Percentiles rank a stretch among this genome's conserved stretches.
These are phyloP conservation scores for Arabidopsis hybrid DNA, from an alignment of 441 rosid genomes.

Conservation along the genomic window DNA sequence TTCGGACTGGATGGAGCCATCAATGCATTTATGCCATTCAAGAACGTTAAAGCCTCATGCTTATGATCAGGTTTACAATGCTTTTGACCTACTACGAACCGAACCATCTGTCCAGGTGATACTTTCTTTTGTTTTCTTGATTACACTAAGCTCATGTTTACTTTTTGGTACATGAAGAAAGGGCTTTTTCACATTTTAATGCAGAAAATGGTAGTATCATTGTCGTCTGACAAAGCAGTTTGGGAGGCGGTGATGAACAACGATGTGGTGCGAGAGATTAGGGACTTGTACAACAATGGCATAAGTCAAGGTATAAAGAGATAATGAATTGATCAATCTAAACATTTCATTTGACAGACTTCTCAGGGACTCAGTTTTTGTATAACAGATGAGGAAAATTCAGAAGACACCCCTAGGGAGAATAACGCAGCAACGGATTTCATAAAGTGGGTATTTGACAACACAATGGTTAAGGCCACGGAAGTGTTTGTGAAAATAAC, in stretches of 20 bases:
- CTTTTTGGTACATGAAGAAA: neutral
- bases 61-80: constrained; percentile 45
- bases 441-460: constrained; percentile 55
- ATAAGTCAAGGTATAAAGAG: constrained; percentile 29
- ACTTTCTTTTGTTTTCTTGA: constrained; percentile 6
- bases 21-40: constrained; percentile 47
- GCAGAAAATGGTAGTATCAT: constrained; percentile 62
- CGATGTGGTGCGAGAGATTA: constrained; percentile 55
- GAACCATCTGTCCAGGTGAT: constrained; percentile 60
- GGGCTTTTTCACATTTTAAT: constrained; percentile 12
- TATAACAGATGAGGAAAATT: constrained; percentile 47
- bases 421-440: constrained; percentile 32
- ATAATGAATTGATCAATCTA: neutral
- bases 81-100: constrained; percentile 50
- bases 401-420: constrained; percentile 41
- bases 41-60: constrained; percentile 46
- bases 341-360: neutral
- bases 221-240: constrained; percentile 59
- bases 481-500: constrained; percentile 53
- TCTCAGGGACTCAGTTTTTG: constrained; percentile 35
- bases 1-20: constrained; percentile 52
- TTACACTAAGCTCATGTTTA: constrained; percentile 16
- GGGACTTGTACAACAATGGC: constrained; percentile 49
- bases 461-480: constrained; percentile 47
- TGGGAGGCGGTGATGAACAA: constrained; percentile 67